Percentiles rank a stretch among this genome's conserved stretches.
phyloP scores from a whole-genome alignment of 2,329 filamentous ascomycete species.

The Fusarium floridanum region DNA sequence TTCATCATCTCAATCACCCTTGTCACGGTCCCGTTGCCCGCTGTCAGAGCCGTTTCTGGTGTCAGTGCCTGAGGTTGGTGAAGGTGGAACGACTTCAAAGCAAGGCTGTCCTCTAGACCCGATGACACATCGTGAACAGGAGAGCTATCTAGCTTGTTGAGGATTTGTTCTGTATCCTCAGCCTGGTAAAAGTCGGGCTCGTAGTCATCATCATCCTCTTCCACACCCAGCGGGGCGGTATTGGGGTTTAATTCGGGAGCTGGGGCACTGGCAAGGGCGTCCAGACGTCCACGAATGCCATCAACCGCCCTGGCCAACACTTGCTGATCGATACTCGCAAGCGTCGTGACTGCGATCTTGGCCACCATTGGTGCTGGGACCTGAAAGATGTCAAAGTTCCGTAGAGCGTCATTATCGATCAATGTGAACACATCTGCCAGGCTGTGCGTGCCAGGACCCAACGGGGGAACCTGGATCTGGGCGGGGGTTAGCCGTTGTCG shows the following conservation, averaged over 20 bases:
- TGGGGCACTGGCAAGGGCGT: constrained; percentile 60
- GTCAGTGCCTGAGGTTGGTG: constrained; percentile 82
- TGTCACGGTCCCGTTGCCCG: constrained; percentile 79
- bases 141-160: constrained; percentile 80
- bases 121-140: constrained; percentile 61
- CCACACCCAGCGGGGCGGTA: constrained; percentile 72
- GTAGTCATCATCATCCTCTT: constrained; percentile 89
- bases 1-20: constrained; percentile 85
- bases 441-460: constrained; percentile 81
- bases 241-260: constrained; percentile 66
- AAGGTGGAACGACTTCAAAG: constrained; percentile 83
- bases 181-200: constrained; percentile 86
- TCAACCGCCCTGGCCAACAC: constrained; percentile 80
- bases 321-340: constrained; percentile 77
- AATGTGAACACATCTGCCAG: constrained; percentile 89
- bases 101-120: constrained; percentile 61
- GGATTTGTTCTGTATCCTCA: constrained; percentile 82
- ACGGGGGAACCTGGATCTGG: constrained; percentile 72
- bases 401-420: constrained; percentile 77
- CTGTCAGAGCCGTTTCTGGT: constrained; percentile 76
- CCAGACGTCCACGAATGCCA: constrained; percentile 66
- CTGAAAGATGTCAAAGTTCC: constrained; percentile 84
- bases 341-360: constrained; percentile 83
- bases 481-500: constrained; percentile 74
- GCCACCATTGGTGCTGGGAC: constrained; percentile 82